Conservation (phyloP, 805 yeast species). For the Candida ulmi region DNA sequence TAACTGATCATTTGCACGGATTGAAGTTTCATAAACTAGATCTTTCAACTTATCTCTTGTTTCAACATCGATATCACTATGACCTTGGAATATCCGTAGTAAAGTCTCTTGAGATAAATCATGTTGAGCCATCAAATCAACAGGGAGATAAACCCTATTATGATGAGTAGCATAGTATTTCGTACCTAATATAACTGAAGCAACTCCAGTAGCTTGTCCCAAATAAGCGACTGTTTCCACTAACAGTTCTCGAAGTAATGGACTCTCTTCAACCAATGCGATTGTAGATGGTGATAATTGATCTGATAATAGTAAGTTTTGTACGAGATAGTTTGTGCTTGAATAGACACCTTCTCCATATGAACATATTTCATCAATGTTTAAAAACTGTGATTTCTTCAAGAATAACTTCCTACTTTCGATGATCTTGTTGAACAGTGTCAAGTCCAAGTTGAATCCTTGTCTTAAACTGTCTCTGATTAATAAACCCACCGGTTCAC, state of each 20-base stretch:
- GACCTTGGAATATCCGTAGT: conserved; percentile 36
- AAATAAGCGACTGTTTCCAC: conserved; percentile 71
- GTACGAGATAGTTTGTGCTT: conserved; percentile 64
- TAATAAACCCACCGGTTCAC: conserved; percentile 63
- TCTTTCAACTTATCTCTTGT: conserved; percentile 41
- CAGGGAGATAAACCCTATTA: conserved; percentile 48
- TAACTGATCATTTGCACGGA: conserved; percentile 75
- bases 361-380: conserved; percentile 56
- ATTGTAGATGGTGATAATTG: conserved; percentile 51
- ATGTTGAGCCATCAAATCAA: conserved; percentile 48
- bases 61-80: conserved; percentile 16
- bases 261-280: conserved; percentile 40
- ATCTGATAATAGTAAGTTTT: conserved; percentile 53
- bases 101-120: conserved; percentile 61
- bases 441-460: conserved; percentile 44
- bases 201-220: conserved; percentile 76
- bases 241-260: conserved; percentile 35
- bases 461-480: conserved; percentile 46
- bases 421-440: conserved; percentile 53
- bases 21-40: conserved; percentile 63
- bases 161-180: conserved; percentile 46
- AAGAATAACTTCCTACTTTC: conserved; percentile 53
- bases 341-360: conserved; percentile 79
- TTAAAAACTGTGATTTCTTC: conserved; percentile 38
- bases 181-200: conserved; percentile 56